Evolutionary conservation across 139 green algal species (phyloP).

Genomic region (Nannochloris sp.): DNA sequence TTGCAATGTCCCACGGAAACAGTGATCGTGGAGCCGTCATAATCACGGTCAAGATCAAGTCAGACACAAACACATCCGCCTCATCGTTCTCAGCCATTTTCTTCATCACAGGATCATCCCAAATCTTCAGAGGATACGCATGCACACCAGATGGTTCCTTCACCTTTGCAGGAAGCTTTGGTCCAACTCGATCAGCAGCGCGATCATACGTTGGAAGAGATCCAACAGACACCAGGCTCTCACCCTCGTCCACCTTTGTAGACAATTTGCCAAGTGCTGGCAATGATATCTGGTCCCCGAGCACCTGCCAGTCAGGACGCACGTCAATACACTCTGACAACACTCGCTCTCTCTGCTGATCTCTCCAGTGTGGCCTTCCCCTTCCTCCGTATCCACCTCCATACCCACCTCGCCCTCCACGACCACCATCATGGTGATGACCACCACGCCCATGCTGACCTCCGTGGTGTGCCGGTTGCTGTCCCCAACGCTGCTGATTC

Average conservation of each 20-base stretch:
- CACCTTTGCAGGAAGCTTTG: conserved; percentile 67
- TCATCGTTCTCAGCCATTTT: conserved; percentile 48
- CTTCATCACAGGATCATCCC: conserved; percentile 83
- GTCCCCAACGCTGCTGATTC: conserved; percentile 11
- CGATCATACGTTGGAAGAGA: conserved; percentile 86
- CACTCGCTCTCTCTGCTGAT: conserved; percentile 17
- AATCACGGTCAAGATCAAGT: conserved; percentile 82
- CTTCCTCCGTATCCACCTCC: not conserved
- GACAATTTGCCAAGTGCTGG: conserved; percentile 72
- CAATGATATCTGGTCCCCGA: conserved; percentile 85
- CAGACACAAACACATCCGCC: conserved; percentile 81
- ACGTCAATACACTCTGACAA: conserved; percentile 86
- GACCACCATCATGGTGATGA: not conserved
- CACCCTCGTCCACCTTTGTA: conserved; percentile 37
- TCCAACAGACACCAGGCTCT: conserved; percentile 51
- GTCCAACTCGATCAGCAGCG: conserved; percentile 74
- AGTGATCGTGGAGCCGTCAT: conserved; percentile 86
- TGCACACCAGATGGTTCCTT: conserved; percentile 46
- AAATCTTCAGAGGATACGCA: conserved; percentile 71
- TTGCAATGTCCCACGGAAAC: conserved; percentile 87
- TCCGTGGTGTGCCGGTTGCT: not conserved
- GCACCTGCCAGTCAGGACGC: conserved; percentile 82
- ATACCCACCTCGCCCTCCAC: not conserved
- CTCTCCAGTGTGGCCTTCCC: conserved; percentile 10
- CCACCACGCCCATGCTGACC: not conserved